Base-by-base conservation (phyloP, 1,284 basidiomycete genomes). In the Moesziomyces parantarcticus region DNA sequence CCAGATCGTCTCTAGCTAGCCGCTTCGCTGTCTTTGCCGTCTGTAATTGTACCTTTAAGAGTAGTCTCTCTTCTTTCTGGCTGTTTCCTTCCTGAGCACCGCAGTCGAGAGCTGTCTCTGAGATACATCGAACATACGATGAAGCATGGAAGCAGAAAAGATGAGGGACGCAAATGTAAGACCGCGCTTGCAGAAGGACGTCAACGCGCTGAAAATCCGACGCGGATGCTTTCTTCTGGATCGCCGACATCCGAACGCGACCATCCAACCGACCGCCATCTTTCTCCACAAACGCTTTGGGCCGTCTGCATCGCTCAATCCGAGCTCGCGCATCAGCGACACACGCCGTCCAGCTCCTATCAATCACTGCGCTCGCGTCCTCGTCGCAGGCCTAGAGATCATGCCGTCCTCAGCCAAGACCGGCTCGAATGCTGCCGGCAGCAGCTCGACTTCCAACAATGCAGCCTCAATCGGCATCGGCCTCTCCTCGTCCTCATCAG, bases 361-460 rank as follows among this genome's bases (percentile, higher is more conserved):
- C 29, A 2, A 32, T 26, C 43, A 39, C 22, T 9, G 36, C 42
- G 34, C 43, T 21, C 5, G 34, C 29, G 11, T 21, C 6, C 7
- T 22, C 16, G 39, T 26, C 36, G 11, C 10, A 32, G 29, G 3
- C 23, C 9, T 29, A 10, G 25, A 10, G 44, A 59, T 13, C 21
- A 72, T 72, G 69, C 59, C 69, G 11, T 63, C 69, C 14, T 65
- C 68, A 9, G 50, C 62, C 7, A 62, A 59, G 39, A 57, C 52
- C 46, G 63, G 56, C 26, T 53, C 58, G 42, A 53, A 58, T 25
- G 58, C 62, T 56, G 63, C 63, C 46, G 62, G 48, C 36, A 21
- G 55, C 42, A 40, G 55, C 49, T 69, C 65, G 1, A 44, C 23
- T 2, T 42, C 55, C 26, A 66, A 55, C 58, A 62, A 58, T 56